Evolutionary conservation across 1,139 yeast species (phyloP).

Genomic region (Hansenula sp.): DNA sequence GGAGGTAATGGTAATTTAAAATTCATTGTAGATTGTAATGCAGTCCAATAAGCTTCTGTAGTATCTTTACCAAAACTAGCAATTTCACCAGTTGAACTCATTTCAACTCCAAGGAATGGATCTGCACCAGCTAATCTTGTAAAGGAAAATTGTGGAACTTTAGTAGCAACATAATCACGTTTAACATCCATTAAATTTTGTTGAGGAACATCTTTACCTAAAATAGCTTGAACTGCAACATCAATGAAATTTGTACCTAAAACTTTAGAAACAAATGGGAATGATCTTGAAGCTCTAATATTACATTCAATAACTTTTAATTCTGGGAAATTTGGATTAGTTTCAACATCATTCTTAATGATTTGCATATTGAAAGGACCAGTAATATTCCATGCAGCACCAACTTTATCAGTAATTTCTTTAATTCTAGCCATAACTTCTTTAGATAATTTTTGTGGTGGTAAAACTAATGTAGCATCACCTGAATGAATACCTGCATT

Average conservation of each 20-base stretch:
- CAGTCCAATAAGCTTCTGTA: constrained; percentile 94
- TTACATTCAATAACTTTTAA: constrained; percentile 97
- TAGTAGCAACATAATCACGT: constrained; percentile 81
- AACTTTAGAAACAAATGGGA: constrained; percentile 98
- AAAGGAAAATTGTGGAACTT: constrained; percentile 97
- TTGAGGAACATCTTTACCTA: constrained; percentile 65
- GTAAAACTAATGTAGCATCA: constrained; percentile 92
- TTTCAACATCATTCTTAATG: constrained; percentile 58
- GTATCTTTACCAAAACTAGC: constrained; percentile 90
- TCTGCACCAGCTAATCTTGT: constrained; percentile 98
- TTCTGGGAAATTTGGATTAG: constrained; percentile 38
- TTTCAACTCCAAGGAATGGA: constrained; percentile 97
- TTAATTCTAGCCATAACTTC: constrained; percentile 59
- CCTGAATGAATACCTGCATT: constrained; percentile 99
- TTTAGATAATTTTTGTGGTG: constrained; percentile 74
- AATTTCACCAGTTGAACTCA: constrained; percentile 98
- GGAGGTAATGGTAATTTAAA: constrained; percentile 92
- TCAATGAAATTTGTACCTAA: constrained; percentile 91
- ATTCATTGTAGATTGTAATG: constrained; percentile 95
- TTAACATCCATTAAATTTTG: constrained; percentile 58
- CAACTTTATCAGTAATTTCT: constrained; percentile 88
- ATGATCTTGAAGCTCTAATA: constrained; percentile 96
- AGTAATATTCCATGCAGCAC: constrained; percentile 89
- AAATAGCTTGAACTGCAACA: constrained; percentile 83
- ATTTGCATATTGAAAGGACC: constrained; percentile 99